Conservation (phyloP, 2,329 filamentous ascomycete species). For the Colletotrichum gigasporum region DNA sequence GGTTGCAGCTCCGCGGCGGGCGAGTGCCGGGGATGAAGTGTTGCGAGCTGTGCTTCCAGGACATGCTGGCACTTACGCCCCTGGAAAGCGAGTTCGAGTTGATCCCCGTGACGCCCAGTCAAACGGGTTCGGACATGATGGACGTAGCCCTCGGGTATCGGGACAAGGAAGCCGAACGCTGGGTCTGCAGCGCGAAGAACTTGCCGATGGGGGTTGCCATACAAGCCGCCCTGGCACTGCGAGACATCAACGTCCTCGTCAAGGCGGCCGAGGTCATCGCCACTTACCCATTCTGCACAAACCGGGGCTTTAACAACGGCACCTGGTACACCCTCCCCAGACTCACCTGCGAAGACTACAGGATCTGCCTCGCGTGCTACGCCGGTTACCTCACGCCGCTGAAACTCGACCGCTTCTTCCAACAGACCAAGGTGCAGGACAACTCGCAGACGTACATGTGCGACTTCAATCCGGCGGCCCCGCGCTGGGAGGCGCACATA, state of each 20-base stretch:
- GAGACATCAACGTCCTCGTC: conserved; percentile 40
- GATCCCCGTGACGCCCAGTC: not conserved
- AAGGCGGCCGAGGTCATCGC: conserved; percentile 36
- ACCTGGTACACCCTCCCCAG: conserved; percentile 44
- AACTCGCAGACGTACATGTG: conserved; percentile 37
- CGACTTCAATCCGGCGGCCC: conserved; percentile 38
- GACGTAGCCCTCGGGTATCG: conserved; percentile 5
- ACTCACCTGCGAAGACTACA: conserved; percentile 33
- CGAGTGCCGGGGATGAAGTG: conserved; percentile 38
- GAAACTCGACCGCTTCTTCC: conserved; percentile 40
- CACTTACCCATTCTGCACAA: conserved; percentile 38
- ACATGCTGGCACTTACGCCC: conserved; percentile 41
- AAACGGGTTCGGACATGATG: conserved; percentile 9
- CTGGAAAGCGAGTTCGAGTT: conserved; percentile 39
- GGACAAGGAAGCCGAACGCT: not conserved
- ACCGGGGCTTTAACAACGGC: conserved; percentile 39
- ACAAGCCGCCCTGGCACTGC: conserved; percentile 35
- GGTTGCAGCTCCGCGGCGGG: conserved; percentile 37
- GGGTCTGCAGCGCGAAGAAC: not conserved
- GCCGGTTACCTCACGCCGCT: conserved; percentile 39
- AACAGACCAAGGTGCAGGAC: conserved; percentile 27
- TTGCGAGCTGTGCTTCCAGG: conserved; percentile 47
- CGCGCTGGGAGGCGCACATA: conserved; percentile 39
- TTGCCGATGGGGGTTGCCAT: conserved; percentile 37
- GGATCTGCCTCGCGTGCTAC: conserved; percentile 46